Percentiles rank a stretch among this genome's conserved stretches.
Evolutionary conservation across 768 basidiomycete species (phyloP).

Genomic region (Boletus rubescentipes): DNA sequence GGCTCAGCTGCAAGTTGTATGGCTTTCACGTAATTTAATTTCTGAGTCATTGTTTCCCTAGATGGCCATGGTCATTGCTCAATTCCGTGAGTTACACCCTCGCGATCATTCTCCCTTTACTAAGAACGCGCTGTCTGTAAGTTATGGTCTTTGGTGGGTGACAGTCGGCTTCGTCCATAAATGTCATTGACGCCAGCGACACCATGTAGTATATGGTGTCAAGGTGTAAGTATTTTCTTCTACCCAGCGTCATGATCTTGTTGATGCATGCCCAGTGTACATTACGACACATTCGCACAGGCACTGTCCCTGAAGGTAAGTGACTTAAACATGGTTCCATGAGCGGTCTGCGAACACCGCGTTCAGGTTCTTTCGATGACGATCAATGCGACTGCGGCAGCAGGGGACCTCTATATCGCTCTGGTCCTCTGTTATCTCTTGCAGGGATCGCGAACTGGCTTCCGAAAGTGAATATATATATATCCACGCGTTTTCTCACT

Average conservation of each 20-base stretch:
- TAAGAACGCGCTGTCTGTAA: conserved; percentile 10
- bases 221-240: conserved; percentile 33
- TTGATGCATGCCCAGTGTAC: conserved; percentile 36
- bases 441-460: conserved; percentile 50
- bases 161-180: not conserved
- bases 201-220: conserved; percentile 33
- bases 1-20: conserved; percentile 27
- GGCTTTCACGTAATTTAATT: not conserved
- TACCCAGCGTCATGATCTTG: not conserved
- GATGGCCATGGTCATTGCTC: conserved; percentile 35
- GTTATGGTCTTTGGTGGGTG: conserved; percentile 35
- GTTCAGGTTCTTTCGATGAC: conserved; percentile 42
- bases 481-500: not conserved
- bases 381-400: conserved; percentile 50
- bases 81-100: conserved; percentile 33
- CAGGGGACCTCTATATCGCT: conserved; percentile 51
- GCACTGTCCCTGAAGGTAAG: conserved; percentile 44
- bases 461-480: conserved; percentile 35
- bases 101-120: not conserved
- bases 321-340: not conserved
- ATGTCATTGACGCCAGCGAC: conserved; percentile 2
- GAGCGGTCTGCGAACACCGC: not conserved
- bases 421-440: conserved; percentile 45
- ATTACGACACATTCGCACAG: conserved; percentile 39
- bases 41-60: not conserved